Evolutionary conservation across 2,329 filamentous ascomycete genomes (phyloP).

Genomic region (Neofusicoccum sp.): DNA sequence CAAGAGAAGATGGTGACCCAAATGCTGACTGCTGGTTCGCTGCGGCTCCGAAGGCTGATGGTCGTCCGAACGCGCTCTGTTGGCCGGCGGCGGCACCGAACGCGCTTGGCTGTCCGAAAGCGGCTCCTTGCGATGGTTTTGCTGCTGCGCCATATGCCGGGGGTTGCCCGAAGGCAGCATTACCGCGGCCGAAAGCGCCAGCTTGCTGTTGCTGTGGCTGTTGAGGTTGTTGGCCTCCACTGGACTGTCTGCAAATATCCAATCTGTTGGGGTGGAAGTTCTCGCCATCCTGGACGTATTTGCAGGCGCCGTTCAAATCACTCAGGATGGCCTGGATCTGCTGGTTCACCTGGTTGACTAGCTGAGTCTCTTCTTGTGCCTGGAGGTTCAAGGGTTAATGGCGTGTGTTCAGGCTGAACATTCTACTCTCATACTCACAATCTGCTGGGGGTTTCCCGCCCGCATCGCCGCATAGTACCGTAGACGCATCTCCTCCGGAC

Average conservation of each 20-base stretch:
- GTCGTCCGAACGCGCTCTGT: background rate
- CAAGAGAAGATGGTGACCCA: conserved; percentile 3
- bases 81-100: conserved; percentile 1
- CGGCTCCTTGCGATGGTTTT: background rate
- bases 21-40: conserved; percentile 20
- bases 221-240: background rate
- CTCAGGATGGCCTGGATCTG: conserved; percentile 70
- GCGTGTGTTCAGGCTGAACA: too few species aligned
- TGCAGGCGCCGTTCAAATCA: conserved; percentile 65
- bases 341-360: conserved; percentile 32
- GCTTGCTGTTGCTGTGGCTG: background rate
- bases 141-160: conserved; percentile 6
- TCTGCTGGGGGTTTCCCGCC: conserved; percentile 57
- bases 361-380: conserved; percentile 18
- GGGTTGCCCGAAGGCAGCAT: background rate
- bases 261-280: conserved; percentile 33
- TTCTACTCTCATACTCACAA: conserved; percentile 39
- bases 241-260: conserved; percentile 20
- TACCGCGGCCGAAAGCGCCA: background rate
- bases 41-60: conserved; percentile 19
- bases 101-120: conserved; percentile 7
- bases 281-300: conserved; percentile 36
- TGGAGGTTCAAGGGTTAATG: background rate
- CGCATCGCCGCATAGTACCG: conserved; percentile 65
- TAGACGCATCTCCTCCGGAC: conserved; percentile 80